Conservation (phyloP, 768 basidiomycete genomes). For the Leucocoprinus birnbaumii region DNA sequence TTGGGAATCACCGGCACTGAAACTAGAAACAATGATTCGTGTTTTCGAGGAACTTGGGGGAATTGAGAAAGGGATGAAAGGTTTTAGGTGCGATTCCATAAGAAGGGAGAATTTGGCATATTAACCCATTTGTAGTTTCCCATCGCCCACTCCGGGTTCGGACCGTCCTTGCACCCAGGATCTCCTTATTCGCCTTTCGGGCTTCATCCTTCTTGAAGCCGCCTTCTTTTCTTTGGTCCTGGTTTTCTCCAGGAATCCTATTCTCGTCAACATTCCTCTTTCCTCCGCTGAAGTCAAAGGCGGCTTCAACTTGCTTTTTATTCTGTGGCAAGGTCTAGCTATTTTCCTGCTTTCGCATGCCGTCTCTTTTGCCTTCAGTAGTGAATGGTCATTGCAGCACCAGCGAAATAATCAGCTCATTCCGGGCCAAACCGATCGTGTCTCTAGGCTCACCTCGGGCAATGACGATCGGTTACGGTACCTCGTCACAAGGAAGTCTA, state of each 20-base stretch:
- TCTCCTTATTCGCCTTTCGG: background rate
- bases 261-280: background rate
- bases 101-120: too few relatives aligned
- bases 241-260: background rate
- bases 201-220: background rate
- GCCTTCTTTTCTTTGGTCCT: background rate
- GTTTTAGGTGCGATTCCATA: too few relatives aligned
- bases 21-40: background rate
- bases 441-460: background rate
- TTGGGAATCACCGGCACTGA: background rate
- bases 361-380: background rate
- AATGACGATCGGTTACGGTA: background rate
- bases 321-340: slow-evolving; percentile 1
- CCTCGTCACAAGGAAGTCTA: background rate
- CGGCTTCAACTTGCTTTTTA: background rate
- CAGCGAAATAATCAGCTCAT: background rate
- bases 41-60: too few relatives aligned
- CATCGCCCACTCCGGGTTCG: background rate
- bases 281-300: background rate
- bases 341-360: background rate
- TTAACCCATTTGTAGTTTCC: too few relatives aligned
- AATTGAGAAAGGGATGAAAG: too few relatives aligned
- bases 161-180: background rate
- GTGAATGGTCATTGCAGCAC: background rate
- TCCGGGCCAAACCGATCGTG: background rate